Percentiles rank a stretch among this genome's conserved stretches.
These are phyloP conservation scores for Leccinellum albellum DNA, from an alignment of 768 basidiomycete species.

Conservation along the genomic window DNA sequence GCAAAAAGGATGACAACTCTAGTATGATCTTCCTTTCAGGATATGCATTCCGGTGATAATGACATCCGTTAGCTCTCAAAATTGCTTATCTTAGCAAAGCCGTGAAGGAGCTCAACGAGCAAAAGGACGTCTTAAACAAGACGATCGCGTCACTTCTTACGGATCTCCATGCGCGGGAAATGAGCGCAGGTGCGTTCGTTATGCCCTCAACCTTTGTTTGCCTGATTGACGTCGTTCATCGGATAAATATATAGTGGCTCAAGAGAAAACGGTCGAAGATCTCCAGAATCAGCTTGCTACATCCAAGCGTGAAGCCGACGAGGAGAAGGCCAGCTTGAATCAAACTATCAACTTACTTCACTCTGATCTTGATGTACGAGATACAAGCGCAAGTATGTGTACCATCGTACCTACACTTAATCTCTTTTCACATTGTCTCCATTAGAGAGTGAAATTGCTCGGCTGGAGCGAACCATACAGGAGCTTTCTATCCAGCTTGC, in stretches of 20 bases:
- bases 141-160: background rate
- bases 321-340: background rate
- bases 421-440: background rate
- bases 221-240: background rate
- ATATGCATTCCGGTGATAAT: background rate
- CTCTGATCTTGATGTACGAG: background rate
- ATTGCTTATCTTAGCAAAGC: background rate
- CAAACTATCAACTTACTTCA: background rate
- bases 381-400: background rate
- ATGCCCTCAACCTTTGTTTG: background rate
- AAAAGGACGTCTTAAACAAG: background rate
- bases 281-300: background rate
- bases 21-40: background rate
- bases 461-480: background rate
- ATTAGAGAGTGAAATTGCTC: background rate
- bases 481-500: background rate
- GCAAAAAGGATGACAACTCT: background rate
- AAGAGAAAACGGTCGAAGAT: background rate
- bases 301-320: background rate
- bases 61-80: background rate
- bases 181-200: background rate
- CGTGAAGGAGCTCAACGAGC: background rate
- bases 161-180: background rate
- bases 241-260: background rate
- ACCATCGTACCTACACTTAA: background rate